phyloP scores from a whole-genome alignment of 1,284 basidiomycete genomes.

The Quambalaria eucalypti region DNA sequence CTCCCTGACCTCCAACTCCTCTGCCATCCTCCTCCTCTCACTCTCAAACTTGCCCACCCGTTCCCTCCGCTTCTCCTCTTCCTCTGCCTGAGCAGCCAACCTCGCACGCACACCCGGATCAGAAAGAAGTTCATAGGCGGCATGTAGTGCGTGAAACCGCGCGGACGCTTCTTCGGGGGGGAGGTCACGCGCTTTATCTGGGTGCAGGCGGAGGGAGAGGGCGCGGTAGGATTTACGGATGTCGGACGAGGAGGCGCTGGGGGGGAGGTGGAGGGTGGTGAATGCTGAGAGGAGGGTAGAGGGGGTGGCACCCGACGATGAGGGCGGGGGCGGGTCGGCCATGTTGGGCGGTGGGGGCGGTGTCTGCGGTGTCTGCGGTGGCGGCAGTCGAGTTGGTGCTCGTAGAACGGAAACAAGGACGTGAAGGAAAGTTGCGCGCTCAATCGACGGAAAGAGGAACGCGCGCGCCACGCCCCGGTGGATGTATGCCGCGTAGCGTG shows the following conservation, averaged over 20 bases:
- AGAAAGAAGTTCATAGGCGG: constrained; percentile 73
- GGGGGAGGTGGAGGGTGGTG: constrained; percentile 7
- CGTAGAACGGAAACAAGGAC: too few relatives aligned
- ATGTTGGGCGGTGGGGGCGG: too few relatives aligned
- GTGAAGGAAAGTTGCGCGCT: too few relatives aligned
- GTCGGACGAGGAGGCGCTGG: constrained; percentile 9
- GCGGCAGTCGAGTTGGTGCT: too few relatives aligned
- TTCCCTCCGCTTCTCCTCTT: constrained; percentile 62
- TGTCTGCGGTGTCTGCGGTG: too few relatives aligned
- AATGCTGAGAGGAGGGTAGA: too few relatives aligned
- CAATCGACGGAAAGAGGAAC: too few relatives aligned
- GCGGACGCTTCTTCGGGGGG: constrained; percentile 52
- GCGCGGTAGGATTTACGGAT: constrained; percentile 11
- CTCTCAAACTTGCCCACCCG: constrained; percentile 66
- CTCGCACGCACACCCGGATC: constrained; percentile 74
- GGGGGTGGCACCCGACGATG: too few relatives aligned
- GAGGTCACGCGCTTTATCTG: constrained; percentile 22
- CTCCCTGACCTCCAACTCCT: constrained; percentile 57
- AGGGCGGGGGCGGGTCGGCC: too few relatives aligned
- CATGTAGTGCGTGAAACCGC: constrained; percentile 77
- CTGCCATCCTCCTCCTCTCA: constrained; percentile 69
- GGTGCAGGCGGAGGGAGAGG: constrained; percentile 11
- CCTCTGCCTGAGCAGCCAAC: constrained; percentile 67
- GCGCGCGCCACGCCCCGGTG: too few relatives aligned
- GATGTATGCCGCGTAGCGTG: too few relatives aligned